A percentile compares a stretch with the other conserved stretches of the same genome.
Evolutionary conservation across 345 rosid species (phyloP).

Genomic region (Raphanus raphanistrum): DNA sequence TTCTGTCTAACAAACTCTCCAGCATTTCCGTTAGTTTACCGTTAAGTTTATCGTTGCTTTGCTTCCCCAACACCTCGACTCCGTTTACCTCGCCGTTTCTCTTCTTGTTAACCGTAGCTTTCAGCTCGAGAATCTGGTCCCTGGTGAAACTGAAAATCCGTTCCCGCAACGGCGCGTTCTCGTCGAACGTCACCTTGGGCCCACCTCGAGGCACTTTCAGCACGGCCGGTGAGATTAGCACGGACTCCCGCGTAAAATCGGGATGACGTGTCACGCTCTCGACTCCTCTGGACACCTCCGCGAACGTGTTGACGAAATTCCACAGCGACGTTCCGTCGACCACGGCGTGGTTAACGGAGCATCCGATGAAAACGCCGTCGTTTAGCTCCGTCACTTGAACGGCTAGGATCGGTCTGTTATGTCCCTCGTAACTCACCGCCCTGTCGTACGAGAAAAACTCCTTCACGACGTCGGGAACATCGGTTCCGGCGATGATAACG

Average conservation of each 20-base stretch:
- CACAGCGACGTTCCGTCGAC: constrained; percentile 89
- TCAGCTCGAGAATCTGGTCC: constrained; percentile 62
- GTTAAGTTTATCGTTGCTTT: constrained; percentile 52
- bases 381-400: constrained; percentile 81
- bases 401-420: constrained; percentile 64
- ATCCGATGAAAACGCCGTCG: constrained; percentile 79
- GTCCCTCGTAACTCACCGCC: constrained; percentile 76
- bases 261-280: constrained; percentile 47
- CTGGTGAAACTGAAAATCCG: constrained; percentile 82
- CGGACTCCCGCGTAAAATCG: constrained; percentile 63
- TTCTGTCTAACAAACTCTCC: constrained; percentile 41
- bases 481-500: constrained; percentile 48
- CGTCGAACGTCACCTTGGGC: constrained; percentile 70
- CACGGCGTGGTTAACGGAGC: constrained; percentile 77
- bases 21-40: constrained; percentile 43
- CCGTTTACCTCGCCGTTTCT: constrained; percentile 39
- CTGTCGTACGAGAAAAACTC: constrained; percentile 64
- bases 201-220: constrained; percentile 71
- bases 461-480: constrained; percentile 59
- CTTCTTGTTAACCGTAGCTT: constrained; percentile 55
- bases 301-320: constrained; percentile 88
- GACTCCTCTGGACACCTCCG: constrained; percentile 64
- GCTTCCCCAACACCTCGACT: constrained; percentile 67
- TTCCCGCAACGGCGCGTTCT: constrained; percentile 65
- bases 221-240: constrained; percentile 64